Evolutionary conservation across 192 early-diverging fungal species (phyloP).

Genomic region (Entomortierella beljakovae): DNA sequence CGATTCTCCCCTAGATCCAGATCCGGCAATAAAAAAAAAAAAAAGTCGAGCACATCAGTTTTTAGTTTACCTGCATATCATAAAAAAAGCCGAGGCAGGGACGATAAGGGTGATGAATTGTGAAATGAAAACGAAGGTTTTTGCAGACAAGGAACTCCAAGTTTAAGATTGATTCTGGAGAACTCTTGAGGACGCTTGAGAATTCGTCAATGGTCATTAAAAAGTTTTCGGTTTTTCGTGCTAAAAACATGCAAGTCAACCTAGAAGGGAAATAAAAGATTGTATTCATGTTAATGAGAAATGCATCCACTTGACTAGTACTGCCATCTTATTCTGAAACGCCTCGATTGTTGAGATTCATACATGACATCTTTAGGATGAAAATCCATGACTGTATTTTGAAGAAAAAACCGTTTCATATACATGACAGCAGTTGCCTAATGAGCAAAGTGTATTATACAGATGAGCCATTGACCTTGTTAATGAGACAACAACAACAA

Average conservation of each 20-base stretch:
- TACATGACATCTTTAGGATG: conserved; percentile 82
- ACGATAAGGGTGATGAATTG: conserved; percentile 79
- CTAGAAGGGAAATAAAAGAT: conserved; percentile 19
- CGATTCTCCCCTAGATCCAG: too few relatives aligned
- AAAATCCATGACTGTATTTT: conserved; percentile 85
- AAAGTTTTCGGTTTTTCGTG: conserved; percentile 80
- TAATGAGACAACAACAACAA: neutral
- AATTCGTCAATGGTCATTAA: conserved; percentile 83
- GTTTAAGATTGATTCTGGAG: conserved; percentile 62
- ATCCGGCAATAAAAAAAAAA: conserved; percentile 15
- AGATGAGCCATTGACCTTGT: neutral
- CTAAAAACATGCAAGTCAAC: conserved; percentile 80
- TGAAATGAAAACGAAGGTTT: conserved; percentile 80
- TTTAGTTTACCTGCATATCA: conserved; percentile 70
- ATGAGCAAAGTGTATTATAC: conserved; percentile 2
- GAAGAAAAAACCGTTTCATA: conserved; percentile 85
- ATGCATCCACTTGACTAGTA: neutral
- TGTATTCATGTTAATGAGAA: neutral
- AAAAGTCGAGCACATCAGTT: neutral
- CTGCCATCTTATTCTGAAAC: neutral
- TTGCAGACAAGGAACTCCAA: conserved; percentile 60
- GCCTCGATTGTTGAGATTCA: too few relatives aligned
- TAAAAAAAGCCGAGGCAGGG: conserved; percentile 77
- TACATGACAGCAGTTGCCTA: conserved; percentile 84
- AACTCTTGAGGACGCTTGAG: conserved; percentile 60